Percentiles rank a stretch among this genome's conserved stretches.
These are phyloP conservation scores for Talinum fruticosum DNA, from an alignment of 148 eudicot genomes.

Conservation along the genomic window DNA sequence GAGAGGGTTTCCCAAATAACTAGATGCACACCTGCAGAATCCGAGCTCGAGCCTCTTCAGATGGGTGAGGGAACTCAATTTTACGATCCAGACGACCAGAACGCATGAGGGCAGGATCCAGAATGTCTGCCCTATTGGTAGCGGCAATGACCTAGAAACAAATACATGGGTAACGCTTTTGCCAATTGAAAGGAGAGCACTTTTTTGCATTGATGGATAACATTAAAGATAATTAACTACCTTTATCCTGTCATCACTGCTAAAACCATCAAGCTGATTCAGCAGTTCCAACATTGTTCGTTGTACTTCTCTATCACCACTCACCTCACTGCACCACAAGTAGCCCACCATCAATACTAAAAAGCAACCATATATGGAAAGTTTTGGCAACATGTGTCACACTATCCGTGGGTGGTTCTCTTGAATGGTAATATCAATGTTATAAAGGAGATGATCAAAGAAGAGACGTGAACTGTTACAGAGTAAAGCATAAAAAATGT, in stretches of 20 bases:
- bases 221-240: constrained; percentile 26
- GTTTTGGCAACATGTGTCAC: neutral
- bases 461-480: too few species aligned
- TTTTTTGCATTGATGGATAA: neutral
- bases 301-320: constrained; percentile 97
- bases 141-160: constrained; percentile 81
- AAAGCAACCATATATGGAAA: neutral
- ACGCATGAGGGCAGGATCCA: constrained; percentile 95
- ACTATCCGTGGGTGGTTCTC: neutral
- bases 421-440: neutral
- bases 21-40: constrained; percentile 63
- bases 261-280: constrained; percentile 97
- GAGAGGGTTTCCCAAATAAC: neutral
- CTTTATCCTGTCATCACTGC: constrained; percentile 97
- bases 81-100: constrained; percentile 98
- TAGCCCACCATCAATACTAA: neutral
- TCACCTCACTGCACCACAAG: constrained; percentile 75
- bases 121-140: constrained; percentile 91
- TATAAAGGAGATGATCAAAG: neutral
- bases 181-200: neutral
- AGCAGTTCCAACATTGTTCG: constrained; percentile 91
- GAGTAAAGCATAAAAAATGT: neutral
- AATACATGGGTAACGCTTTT: constrained; percentile 2
- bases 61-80: constrained; percentile 98
- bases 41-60: constrained; percentile 97